Base-by-base conservation (phyloP, 192 early-diverging fungal genomes). In the Entomortierella chlamydospora region DNA sequence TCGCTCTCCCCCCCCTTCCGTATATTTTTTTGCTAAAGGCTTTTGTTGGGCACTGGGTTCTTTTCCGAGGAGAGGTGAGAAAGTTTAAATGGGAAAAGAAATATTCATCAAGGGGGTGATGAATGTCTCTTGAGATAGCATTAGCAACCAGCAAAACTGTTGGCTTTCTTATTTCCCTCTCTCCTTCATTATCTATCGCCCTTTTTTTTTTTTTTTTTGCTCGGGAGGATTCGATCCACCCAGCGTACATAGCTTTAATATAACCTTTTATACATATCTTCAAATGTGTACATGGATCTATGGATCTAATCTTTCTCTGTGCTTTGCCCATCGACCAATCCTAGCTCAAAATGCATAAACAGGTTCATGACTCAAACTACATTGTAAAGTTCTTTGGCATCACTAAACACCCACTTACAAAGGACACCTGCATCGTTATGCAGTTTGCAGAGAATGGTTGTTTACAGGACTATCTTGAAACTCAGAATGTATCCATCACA, bases 321-420 rank as follows among this genome's bases (percentile, higher is more conserved):
- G n/a, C n/a, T n/a, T 17, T 61, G 3, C 18, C 18, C 26, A 61
- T 28, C 59, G 43, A 45, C 59, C 37, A 61, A 26, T 61, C 26
- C 15, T 68, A 78, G 74, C 67, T 78, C n/a, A 78, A 78, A 53
- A 78, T 82, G 66, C 81, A 82, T 51, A 82, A 82, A 30, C 71
- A 69, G 20, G 81, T 82, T 18, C 81, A 82, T 33, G 81, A 82
- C 69, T 73, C 72, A 12, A 74, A 82, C 31, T 82, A 82, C 60
- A 82, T 82, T 52, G 81, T 82, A 11, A 82, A 82, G 72, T 82
- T 82, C 50, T 74, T 70, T 54, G 81, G 81, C 50, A 82, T 82
- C 63, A 82, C 81, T 2, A 82, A 74, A 54, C 72, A 82, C 34
- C 74, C 74, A 2, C 74, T 74, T n/a, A 73, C 67, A 0, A 66